Evolutionary conservation across 371 early-diverging fungal species (phyloP).

Genomic region (Lichtheimia corymbifera): DNA sequence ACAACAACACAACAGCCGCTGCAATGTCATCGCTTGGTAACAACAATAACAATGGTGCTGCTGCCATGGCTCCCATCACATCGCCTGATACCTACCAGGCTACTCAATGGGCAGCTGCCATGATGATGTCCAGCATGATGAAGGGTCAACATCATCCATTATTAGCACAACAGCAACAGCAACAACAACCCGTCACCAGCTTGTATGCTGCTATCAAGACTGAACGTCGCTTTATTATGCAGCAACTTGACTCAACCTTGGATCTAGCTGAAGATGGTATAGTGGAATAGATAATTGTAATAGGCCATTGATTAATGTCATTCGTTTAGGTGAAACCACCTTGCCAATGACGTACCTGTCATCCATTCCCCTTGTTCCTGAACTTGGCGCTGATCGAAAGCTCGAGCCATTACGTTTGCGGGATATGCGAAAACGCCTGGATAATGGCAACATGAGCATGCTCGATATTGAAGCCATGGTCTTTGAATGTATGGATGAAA

Average conservation of each 20-base stretch:
- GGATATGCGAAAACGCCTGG: slow-evolving; percentile 85
- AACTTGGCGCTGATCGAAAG: slow-evolving; percentile 63
- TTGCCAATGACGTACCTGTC: slow-evolving; percentile 55
- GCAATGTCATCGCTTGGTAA: neutral
- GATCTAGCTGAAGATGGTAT: slow-evolving; percentile 14
- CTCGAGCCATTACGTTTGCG: slow-evolving; percentile 81
- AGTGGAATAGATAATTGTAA: neutral
- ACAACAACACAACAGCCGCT: slow-evolving; percentile 6
- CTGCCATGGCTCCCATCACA: neutral
- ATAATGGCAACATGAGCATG: slow-evolving; percentile 44
- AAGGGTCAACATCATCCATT: slow-evolving; percentile 14
- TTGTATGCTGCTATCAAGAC: slow-evolving; percentile 31
- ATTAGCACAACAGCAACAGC: slow-evolving; percentile 13
- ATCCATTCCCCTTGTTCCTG: slow-evolving; percentile 71
- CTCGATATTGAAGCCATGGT: slow-evolving; percentile 64
- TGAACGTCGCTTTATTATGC: slow-evolving; percentile 41
- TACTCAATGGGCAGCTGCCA: slow-evolving; percentile 38
- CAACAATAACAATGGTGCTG: neutral
- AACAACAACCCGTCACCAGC: slow-evolving; percentile 22
- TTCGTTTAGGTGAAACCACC: slow-evolving; percentile 5
- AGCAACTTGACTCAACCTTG: slow-evolving; percentile 26
- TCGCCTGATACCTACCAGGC: slow-evolving; percentile 30
- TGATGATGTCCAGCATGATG: slow-evolving; percentile 45
- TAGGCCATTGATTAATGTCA: neutral
- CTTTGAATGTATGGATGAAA: slow-evolving; percentile 59